phyloP scores from a whole-genome alignment of 306 rosid species.

The Lupinus albus region DNA sequence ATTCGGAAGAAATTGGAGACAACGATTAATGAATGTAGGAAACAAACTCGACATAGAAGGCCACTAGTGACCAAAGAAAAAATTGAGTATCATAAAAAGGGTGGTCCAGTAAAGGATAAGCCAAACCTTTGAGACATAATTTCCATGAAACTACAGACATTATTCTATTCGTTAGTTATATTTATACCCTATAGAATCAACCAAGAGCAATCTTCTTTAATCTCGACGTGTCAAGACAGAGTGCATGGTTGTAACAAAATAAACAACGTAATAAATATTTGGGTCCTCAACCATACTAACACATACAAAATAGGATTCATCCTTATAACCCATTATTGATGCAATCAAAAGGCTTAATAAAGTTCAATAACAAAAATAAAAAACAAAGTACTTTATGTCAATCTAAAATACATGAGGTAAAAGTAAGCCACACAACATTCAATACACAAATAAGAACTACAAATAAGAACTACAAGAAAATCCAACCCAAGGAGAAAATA shows the following conservation, averaged over 20 bases:
- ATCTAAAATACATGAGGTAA: background rate
- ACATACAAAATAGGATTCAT: no score
- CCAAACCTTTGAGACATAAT: no score
- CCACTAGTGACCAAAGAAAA: background rate
- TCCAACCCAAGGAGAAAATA: constrained; percentile 25
- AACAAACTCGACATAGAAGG: background rate
- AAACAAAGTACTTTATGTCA: constrained; percentile 6
- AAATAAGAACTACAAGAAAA: constrained; percentile 7
- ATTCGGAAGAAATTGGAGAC: background rate
- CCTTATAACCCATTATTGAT: constrained; percentile 13
- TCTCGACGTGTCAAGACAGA: no score
- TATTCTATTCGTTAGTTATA: no score
- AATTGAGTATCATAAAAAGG: constrained; percentile 1
- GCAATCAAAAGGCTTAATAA: constrained; percentile 3
- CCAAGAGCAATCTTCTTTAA: no score
- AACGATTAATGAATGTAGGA: background rate
- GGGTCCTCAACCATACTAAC: no score
- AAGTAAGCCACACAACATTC: background rate
- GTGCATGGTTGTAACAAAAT: no score
- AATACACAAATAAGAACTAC: constrained; percentile 7
- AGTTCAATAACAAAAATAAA: background rate
- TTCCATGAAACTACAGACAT: no score
- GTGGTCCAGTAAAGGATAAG: no score
- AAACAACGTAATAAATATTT: no score
- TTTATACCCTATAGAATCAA: no score